Evolutionary conservation across 345 rosid species (phyloP), one percentile per base, ranked within the genome.

Genomic region (Turnera subulata): DNA sequence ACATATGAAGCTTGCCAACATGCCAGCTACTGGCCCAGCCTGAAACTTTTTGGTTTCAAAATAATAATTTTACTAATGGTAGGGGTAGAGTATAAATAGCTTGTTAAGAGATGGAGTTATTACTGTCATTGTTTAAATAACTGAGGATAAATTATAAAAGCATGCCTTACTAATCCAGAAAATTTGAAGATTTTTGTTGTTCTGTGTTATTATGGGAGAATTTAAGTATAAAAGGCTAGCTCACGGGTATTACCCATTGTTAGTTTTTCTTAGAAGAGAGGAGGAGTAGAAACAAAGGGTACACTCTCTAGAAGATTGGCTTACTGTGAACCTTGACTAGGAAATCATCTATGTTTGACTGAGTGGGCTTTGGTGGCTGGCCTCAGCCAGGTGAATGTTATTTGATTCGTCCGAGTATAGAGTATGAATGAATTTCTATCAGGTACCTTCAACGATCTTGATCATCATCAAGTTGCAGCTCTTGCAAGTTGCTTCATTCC

Each of bases 401-500:
- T 18, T n/a, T 47, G 4, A 46, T 21, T 11, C 38, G 11, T 38
- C 50, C 33, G 35, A 22, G 22, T 42, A 6, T 42, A 42, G 14
- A 2, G 45, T 46, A 51, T 46, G 23, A 20, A 21, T 72, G 55
- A 56, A n/a, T 61, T 56, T 68, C 69, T 59, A 18, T 38, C 84
- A 93, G 97, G 99, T 60, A 89, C 96, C 16, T 93, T 93, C 68
- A 93, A 89, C 50, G 92, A 90, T 65, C 90, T 93, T 65, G 97
- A 93, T 72, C 96, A 82, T 75, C 99, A 90, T 71, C 94, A 90
- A 80, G 85, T 93, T 62, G 99, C 97, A 13, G 86, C 99, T 46
- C 92, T 93, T 65, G 97, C 96, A 52, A 93, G 97, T 75, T 93
- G 99, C 80, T 93, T 93, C 81, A 93, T 90, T 72, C 99, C 96